Evolutionary conservation across 1,284 basidiomycete species (phyloP), one percentile per base, ranked within the genome.

Genomic region (Lentinula novae-zelandiae): DNA sequence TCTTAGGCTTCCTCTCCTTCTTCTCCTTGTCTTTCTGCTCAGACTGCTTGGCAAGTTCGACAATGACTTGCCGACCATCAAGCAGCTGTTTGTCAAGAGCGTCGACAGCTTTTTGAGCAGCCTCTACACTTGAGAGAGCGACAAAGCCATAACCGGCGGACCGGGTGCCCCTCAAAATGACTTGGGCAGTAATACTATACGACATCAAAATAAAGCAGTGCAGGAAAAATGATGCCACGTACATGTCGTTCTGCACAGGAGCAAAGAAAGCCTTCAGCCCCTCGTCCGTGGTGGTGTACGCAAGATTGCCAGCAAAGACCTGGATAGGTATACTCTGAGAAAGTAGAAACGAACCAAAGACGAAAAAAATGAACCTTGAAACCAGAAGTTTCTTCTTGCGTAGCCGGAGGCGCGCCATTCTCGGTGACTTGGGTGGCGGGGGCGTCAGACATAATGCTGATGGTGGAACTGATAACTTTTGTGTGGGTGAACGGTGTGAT

Each of bases 131-230:
- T 72, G 83, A 79, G 76, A 94, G 84, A 65, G 90, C 86, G 73
- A 95, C 93, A 73, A 96, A 96, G 67, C 93, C 95, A 78, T 95
- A 96, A 64, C 94, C 94, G 70, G 93, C 88, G 64, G 92, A 90
- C 72, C 90, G 87, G 60, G 79, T 78, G 68, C 90, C 90, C 66
- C 91, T 90, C 75, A 85, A 77, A 74, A 93, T 93, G 74, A 94
- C 85, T 75, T 91, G 87, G 67, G 84, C 89, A 65, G 89, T 84
- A 68, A 87, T 74, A 70, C 89, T 92, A 69, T 34, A 65, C 62
- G 50, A n/a, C 17, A 59, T 56, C 62, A 56, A 46, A 33, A 61
- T 40, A 71, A 72, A 73, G 77, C 76, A 75, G 73, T 77, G 76
- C 75, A 69, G 56, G 12, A 40, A 55, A 27, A 58, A 44, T 63